Conservation (phyloP, 2,329 filamentous ascomycete species). For the Triangularia verruculosa region DNA sequence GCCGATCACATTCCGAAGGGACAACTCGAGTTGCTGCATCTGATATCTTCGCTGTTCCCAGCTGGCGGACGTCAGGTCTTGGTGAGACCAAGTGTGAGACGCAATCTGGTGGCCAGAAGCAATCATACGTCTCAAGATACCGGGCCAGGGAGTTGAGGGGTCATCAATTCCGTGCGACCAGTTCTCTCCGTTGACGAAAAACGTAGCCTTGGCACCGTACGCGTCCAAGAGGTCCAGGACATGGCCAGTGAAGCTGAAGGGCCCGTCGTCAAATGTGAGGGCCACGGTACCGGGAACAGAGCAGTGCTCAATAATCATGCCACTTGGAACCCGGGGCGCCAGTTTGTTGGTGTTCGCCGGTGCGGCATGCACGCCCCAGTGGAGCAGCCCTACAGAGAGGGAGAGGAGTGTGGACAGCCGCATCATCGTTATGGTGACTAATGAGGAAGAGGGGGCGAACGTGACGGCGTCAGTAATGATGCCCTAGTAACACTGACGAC, state of each 20-base stretch:
- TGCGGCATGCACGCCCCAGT: constrained; percentile 12
- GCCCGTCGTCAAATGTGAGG: constrained; percentile 39
- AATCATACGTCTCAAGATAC: constrained; percentile 31
- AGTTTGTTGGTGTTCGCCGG: constrained; percentile 6
- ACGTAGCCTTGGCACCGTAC: constrained; percentile 35
- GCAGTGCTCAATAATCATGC: constrained; percentile 28
- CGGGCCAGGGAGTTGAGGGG: constrained; percentile 25
- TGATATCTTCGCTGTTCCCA: constrained; percentile 28
- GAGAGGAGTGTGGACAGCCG: constrained; percentile 1
- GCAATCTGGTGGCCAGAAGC: constrained; percentile 38
- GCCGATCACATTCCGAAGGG: constrained; percentile 34
- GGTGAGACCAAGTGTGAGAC: constrained; percentile 37
- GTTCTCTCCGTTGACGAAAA: constrained; percentile 37
- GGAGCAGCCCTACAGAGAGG: constrained; percentile 13
- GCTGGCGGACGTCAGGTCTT: constrained; percentile 30
- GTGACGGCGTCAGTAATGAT: neutral
- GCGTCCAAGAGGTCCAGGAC: constrained; percentile 36
- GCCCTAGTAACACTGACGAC: constrained; percentile 1
- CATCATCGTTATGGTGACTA: neutral
- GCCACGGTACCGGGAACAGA: constrained; percentile 33
- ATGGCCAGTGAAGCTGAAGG: constrained; percentile 32
- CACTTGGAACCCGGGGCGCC: constrained; percentile 15
- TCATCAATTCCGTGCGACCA: constrained; percentile 32
- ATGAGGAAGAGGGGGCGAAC: neutral
- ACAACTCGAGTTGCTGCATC: constrained; percentile 33